A percentile compares a stretch with the other conserved stretches of the same genome.
Evolutionary conservation across 2,329 filamentous ascomycete genomes (phyloP).

Genomic region (Paecilomyces sp.): DNA sequence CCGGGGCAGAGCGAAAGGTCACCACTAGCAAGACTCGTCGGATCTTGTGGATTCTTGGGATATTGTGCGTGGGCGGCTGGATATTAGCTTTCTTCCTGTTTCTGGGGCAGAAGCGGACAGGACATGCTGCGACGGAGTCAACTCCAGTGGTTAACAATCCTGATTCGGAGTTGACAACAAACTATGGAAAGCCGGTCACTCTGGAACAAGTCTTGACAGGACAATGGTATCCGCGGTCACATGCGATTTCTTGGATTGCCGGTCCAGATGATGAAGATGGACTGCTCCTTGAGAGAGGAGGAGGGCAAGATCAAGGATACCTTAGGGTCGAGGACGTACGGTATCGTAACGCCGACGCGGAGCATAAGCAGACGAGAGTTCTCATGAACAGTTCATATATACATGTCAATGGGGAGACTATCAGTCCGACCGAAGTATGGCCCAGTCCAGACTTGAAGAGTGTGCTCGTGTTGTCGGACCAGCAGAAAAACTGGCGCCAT

Average conservation of each 20-base stretch:
- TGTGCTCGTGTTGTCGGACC: constrained; percentile 71
- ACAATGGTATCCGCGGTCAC: constrained; percentile 28
- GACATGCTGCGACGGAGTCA: constrained; percentile 20
- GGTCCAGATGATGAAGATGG: constrained; percentile 59
- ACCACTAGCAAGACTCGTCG: constrained; percentile 25
- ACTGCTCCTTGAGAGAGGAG: constrained; percentile 65
- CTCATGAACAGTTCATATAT: constrained; percentile 69
- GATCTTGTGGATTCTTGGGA: constrained; percentile 32
- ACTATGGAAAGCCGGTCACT: constrained; percentile 34
- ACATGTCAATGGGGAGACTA: constrained; percentile 46
- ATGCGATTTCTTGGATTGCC: constrained; percentile 41
- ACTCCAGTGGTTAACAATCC: constrained; percentile 19
- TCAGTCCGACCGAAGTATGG: constrained; percentile 56
- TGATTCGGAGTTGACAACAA: constrained; percentile 21
- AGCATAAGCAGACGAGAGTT: constrained; percentile 51
- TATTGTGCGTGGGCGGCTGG: constrained; percentile 40
- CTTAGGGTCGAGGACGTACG: constrained; percentile 83
- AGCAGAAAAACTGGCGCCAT: constrained; percentile 76
- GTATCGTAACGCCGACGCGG: constrained; percentile 40
- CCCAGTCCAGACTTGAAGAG: constrained; percentile 80
- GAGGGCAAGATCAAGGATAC: constrained; percentile 58
- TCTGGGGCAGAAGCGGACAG: constrained; percentile 26
- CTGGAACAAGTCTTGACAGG: constrained; percentile 35
- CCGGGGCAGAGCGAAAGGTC: constrained; percentile 14
- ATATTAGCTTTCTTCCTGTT: constrained; percentile 38